A percentile compares a stretch with the other conserved stretches of the same genome.
These are phyloP conservation scores for Arachis monticola DNA, from an alignment of 331 rosid species.

Conservation along the genomic window DNA sequence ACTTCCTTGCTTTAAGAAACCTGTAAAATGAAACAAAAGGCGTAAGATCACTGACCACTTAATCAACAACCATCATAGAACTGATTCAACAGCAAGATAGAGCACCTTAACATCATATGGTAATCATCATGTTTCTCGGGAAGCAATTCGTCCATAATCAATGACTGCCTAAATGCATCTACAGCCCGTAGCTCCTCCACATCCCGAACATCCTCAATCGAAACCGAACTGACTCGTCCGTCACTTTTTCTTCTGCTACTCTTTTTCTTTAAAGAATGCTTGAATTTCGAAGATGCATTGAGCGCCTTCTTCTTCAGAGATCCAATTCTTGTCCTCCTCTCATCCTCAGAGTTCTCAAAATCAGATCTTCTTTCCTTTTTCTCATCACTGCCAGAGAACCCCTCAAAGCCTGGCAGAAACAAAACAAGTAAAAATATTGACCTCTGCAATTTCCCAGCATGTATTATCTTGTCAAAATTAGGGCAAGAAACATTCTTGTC, in stretches of 20 bases:
- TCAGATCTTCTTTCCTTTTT: slow-evolving; percentile 89
- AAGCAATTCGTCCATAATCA: slow-evolving; percentile 82
- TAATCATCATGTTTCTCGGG: slow-evolving; percentile 85
- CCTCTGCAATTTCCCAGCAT: background rate
- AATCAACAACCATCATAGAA: background rate
- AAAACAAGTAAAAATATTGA: background rate
- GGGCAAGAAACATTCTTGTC: background rate
- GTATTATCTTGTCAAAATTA: background rate
- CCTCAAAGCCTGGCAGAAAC: slow-evolving; percentile 78
- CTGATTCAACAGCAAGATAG: background rate
- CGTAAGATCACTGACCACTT: background rate
- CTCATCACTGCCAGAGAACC: slow-evolving; percentile 94
- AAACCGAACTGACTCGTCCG: slow-evolving; percentile 95
- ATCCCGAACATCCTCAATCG: slow-evolving; percentile 94
- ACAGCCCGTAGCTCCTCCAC: slow-evolving; percentile 85
- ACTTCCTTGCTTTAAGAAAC: slow-evolving; percentile 93
- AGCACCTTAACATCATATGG: slow-evolving; percentile 89
- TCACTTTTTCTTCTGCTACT: slow-evolving; percentile 81
- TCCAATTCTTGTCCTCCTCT: slow-evolving; percentile 87
- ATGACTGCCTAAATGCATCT: slow-evolving; percentile 75
- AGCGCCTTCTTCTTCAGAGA: slow-evolving; percentile 91
- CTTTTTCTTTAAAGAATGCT: slow-evolving; percentile 91
- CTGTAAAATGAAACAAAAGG: slow-evolving; percentile 45
- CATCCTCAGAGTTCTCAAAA: slow-evolving; percentile 95
- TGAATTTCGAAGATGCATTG: slow-evolving; percentile 88